These are phyloP conservation scores for Aspergillaceae sp. DNA, from an alignment of 2,329 filamentous ascomycete genomes.

Conservation along the genomic window DNA sequence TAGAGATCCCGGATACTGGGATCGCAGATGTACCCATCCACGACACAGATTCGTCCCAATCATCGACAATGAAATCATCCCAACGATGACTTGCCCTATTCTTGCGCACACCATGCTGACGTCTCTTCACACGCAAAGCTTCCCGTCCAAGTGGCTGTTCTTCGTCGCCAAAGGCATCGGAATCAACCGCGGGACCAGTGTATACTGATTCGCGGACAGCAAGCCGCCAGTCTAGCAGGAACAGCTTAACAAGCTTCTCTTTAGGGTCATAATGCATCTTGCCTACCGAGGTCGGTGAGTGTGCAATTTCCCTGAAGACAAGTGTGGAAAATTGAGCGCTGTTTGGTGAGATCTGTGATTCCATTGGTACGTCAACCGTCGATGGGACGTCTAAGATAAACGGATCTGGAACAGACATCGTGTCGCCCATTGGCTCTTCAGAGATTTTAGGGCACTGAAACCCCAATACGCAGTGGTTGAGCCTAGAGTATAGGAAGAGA, in stretches of 20 bases:
- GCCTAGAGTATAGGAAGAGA: slow-evolving; percentile 33
- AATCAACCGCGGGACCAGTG: slow-evolving; percentile 8
- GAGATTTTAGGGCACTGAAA: slow-evolving; percentile 23
- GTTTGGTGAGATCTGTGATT: slow-evolving; percentile 3
- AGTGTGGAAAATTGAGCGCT: slow-evolving; percentile 21
- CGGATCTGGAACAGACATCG: slow-evolving; percentile 24
- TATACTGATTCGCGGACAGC: slow-evolving; percentile 30
- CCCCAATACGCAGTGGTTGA: slow-evolving; percentile 24
- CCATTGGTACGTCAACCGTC: slow-evolving; percentile 5
- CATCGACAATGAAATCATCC: slow-evolving; percentile 31
- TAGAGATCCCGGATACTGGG: slow-evolving; percentile 6
- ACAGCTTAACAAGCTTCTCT: slow-evolving; percentile 28
- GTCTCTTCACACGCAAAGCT: slow-evolving; percentile 16
- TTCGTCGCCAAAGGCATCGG: slow-evolving; percentile 4
- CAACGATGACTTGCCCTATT: slow-evolving; percentile 6
- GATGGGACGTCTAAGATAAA: slow-evolving; percentile 23
- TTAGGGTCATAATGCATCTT: slow-evolving; percentile 12
- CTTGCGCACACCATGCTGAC: slow-evolving; percentile 7
- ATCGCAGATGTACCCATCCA: slow-evolving; percentile 2
- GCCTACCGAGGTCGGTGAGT: slow-evolving; percentile 10
- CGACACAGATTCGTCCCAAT: slow-evolving; percentile 24
- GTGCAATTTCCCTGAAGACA: slow-evolving; percentile 24
- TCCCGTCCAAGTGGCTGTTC: slow-evolving; percentile 7
- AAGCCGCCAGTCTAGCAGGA: slow-evolving; percentile 24
- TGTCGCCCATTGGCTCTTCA: slow-evolving; percentile 12